Evolutionary conservation across 306 rosid genomes (phyloP), one percentile per base, ranked within the genome.

Genomic region (Canavalia gladiata): DNA sequence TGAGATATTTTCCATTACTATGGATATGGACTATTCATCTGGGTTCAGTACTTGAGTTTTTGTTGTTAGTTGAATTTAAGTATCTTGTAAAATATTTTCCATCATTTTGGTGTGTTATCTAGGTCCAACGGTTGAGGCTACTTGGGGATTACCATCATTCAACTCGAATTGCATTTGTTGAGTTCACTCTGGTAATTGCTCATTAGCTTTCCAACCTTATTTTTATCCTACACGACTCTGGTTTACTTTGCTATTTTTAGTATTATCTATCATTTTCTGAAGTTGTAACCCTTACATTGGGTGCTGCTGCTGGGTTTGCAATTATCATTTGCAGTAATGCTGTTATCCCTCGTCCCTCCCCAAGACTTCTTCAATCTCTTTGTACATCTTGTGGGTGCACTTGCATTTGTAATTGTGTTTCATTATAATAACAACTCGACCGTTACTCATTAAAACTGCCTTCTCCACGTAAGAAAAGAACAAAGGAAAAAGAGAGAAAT

Each of bases 61-160:
- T 70, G 68, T 46, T 62, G 42, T 76, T 74, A 56, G 31, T 70
- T 46, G 57, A 71, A 67, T 68, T 83, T 51, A 72, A 78, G 25
- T 52, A 43, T 60, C 33, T 18, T 59, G 47, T 83, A 69, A 65
- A 67, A 59, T 55, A 2, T 45, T 57, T 78, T 82, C 80, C 46
- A 45, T 52, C 76, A 47, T 65, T 67, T 85, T 74, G 59, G 2
- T 67, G 63, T 68, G 41, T 74, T 50, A 69, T 87, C 35, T 63
- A 95, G 99, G 99, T 95, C 80, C 98, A 89, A 52, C 96, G 97
- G 68, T 68, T 95, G 90, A 90, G 98, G 98, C 93, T 95, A 49
- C 98, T 95, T 50, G 99, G 99, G 54, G 99, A 95, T 80, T 90
- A 92, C 76, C 99, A 95, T 74, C 99, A 95, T 82, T 93, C 98